Evolutionary conservation across 2,329 filamentous ascomycete genomes (phyloP), one percentile per base, ranked within the genome.

Genomic region (Nemania serpens): DNA sequence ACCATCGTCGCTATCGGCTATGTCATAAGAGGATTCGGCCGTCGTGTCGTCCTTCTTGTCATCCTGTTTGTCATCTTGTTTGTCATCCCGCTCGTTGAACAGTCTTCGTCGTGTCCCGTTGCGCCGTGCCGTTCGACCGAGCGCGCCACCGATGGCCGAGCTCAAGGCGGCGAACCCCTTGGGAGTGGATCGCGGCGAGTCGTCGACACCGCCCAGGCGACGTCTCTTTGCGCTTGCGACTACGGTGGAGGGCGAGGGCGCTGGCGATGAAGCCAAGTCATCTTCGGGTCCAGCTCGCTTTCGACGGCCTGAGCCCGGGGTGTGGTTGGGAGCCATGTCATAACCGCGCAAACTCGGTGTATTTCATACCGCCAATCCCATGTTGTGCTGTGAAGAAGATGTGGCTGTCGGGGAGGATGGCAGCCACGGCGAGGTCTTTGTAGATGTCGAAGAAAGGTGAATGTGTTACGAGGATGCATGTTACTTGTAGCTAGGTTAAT

Each of bases 231-330:
- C 62, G 12, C 66, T 56, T n/a, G 66, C 34, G n/a, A 57, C 61
- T 51, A 63, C 64, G 13, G 66, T 62, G 5, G 66, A 62, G 25
- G 69, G 65, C 4, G 66, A 66, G 22, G 59, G 61, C 9, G 63
- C 64, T 5, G 69, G 64, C 13, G 69, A 69, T 15, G 66, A 67
- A 37, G 60, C 61, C 13, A 52, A 48, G 33, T 69, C 68, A 52
- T 67, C 63, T 46, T 68, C 64, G 46, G 63, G 62, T 55, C 59
- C 66, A 45, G 64, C 50, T 63, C 71, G 69, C 52, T 72, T 73
- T 51, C 67, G 68, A 55, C 69, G 67, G 52, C 63, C 61, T 17
- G 66, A 68, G 56, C 58, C 47, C 20, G 65, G 61, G 13, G 66
- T 67, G 33, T 61, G 63, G 36, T 55, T 55, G n/a, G 68, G 60